Evolutionary conservation across 306 rosid genomes (phyloP), one percentile per base, ranked within the genome.

Genomic region (Corylus americana): DNA sequence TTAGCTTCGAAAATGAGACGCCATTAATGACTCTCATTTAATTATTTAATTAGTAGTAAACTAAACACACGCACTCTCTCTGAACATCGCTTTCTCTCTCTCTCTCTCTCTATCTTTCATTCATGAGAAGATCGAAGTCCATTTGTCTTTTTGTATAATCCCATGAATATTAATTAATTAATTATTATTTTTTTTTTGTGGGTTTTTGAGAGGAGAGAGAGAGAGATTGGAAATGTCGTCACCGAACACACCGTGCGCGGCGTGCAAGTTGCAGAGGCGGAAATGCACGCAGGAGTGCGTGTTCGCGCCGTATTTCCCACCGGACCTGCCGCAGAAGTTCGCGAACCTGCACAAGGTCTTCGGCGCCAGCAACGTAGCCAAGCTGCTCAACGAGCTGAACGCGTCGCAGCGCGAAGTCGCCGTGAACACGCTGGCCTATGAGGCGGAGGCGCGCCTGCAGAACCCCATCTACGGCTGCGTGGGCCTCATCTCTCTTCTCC

Each of bases 381-480:
- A 94, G 84, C 90, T 92, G 10, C 88, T 94, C 4, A 90, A 87
- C 78, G 98, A 94, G 71, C 91, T 94, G 17, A 85, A 64, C 76
- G 89, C 98, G 0, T 44, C 87, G 2, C 90, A 91, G 77, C 83
- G 97, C 0, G 97, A 94, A 25, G 98, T 91, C 87, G 98, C 98
- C 1, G 98, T 92, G 0, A 94, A 92, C 82, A 92, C 98, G 0
- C 73, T 94, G 1, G 98, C 98, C 4, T 94, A 90, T 59, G 98
- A 94, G 47, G 98, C 98, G 0, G 97, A 94, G 61, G 91, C 92
- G 4, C 92, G 98, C 5, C 86, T 91, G 11, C 86, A 94, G 0
- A 97, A 94, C 81, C 98, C 98, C 0, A 97, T 94, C 0, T 94
- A 94, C 31, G 98, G 98, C 0, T 92, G 98, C 72, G 98, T 94